Evolutionary conservation across 352 stramenopile genomes (phyloP).

Genomic region (Phytopythium mirpurense): DNA sequence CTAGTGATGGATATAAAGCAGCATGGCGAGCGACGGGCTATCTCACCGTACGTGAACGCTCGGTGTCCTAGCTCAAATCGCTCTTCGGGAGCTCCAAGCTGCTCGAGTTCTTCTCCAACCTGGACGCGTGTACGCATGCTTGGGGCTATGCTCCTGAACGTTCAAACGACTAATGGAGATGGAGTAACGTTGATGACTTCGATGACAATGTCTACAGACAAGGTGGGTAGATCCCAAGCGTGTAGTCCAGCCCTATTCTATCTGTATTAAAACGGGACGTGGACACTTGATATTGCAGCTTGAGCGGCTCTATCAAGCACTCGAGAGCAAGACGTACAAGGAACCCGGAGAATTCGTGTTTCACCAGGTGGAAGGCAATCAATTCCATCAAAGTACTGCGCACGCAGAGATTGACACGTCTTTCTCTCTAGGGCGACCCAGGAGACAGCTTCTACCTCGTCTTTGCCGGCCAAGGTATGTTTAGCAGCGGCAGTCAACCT

Average conservation of each 20-base stretch:
- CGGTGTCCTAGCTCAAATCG: slow-evolving; percentile 52
- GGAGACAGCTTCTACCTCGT: slow-evolving; percentile 80
- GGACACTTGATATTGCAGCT: no score
- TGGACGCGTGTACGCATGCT: slow-evolving; percentile 57
- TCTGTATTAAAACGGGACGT: no score
- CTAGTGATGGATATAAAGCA: not conserved
- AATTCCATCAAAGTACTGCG: no score
- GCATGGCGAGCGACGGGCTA: no score
- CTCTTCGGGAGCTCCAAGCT: slow-evolving; percentile 66
- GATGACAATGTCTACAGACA: slow-evolving; percentile 14
- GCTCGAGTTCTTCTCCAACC: slow-evolving; percentile 75
- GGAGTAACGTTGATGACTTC: not conserved
- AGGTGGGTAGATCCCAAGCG: slow-evolving; percentile 11
- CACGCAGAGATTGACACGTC: no score
- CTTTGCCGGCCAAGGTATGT: slow-evolving; percentile 56
- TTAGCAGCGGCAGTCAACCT: not conserved
- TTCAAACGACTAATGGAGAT: not conserved
- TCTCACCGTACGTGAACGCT: not conserved
- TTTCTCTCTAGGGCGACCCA: slow-evolving; percentile 43
- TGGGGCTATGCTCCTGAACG: not conserved
- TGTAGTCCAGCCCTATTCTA: not conserved
- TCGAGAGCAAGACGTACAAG: slow-evolving; percentile 38
- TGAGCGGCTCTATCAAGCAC: slow-evolving; percentile 71
- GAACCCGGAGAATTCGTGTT: slow-evolving; percentile 58
- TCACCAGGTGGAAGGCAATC: slow-evolving; percentile 49